Evolutionary conservation across 2,329 filamentous ascomycete species (phyloP).

Genomic region (Raffaelea albimanens): DNA sequence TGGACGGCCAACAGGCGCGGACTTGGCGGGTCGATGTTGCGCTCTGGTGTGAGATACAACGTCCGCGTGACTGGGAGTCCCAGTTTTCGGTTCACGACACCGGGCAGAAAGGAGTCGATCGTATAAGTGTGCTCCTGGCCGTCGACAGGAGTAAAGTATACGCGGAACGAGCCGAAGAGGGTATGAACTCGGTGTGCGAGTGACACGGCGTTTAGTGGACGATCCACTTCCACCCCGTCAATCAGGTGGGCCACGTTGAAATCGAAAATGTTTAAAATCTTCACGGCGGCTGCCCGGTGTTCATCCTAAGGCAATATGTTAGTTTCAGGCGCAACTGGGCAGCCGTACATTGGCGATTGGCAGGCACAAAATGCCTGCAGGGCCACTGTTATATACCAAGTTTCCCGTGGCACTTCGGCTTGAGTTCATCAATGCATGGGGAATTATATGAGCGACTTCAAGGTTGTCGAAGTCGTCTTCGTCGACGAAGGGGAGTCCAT

Average conservation of each 20-base stretch:
- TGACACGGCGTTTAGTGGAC: slow-evolving; percentile 28
- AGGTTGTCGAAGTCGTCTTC: not conserved
- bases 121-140: slow-evolving; percentile 17
- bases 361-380: not conserved
- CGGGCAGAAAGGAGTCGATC: slow-evolving; percentile 16
- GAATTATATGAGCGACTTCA: not conserved
- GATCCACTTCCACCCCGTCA: slow-evolving; percentile 28
- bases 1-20: slow-evolving; percentile 4
- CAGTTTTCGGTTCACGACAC: not conserved
- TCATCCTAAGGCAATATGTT: slow-evolving; percentile 3
- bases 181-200: slow-evolving; percentile 19
- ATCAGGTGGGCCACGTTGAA: slow-evolving; percentile 23
- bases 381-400: not conserved
- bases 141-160: slow-evolving; percentile 20
- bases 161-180: slow-evolving; percentile 21
- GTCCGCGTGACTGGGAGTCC: slow-evolving; percentile 2
- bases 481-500: slow-evolving; percentile 12
- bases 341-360: not conserved
- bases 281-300: slow-evolving; percentile 22
- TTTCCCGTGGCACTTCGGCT: not conserved
- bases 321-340: slow-evolving; percentile 8
- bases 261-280: slow-evolving; percentile 34
- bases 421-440: not conserved
- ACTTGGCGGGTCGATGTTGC: slow-evolving; percentile 4
- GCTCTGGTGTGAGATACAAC: not conserved